Base-by-base conservation (phyloP, 768 basidiomycete species). In the Rhodotorula paludigena region DNA sequence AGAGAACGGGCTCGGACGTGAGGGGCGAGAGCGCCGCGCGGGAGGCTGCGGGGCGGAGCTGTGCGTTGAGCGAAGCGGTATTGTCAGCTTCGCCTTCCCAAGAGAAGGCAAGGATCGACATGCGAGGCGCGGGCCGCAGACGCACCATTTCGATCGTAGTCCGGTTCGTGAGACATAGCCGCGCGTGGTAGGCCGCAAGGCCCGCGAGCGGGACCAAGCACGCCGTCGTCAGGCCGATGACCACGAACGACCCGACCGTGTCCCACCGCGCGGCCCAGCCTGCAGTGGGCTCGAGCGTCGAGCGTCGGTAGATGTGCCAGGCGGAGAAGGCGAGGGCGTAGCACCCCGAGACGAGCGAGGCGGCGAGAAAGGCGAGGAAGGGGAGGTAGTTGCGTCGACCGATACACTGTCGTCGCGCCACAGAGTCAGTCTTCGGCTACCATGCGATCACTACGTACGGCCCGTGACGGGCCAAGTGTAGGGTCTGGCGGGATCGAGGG, bases 341-440 rank as follows among this genome's bases (percentile, higher is more conserved):
- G 36, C 56, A 3, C 28, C 45, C 44, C 52, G 32, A n/a, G 36
- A 76, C 20, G 36, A 91, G 89, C 18, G 86, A 84, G 42, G 85
- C 84, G 47, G 87, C 77, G n/a, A 99, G 82, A 72, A 93, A 85
- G 0, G 84, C 85, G 69, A 94, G 86, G 80, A 99, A 99, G n/a
- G 86, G 83, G 25, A 90, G 88, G 77, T 99, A 98, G 77, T 97
- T 98, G 52, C 92, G 86, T 47, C 90, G 85, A 12, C 96, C 96
- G 47, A 99, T 84, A 77, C 96, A 98, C 66, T 72, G 65, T 35
- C 23, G 6, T 42, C 28, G n/a, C 10, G 42, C 23, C 33, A n/a
- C 1, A 23, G 14, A 6, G 52, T 38, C 23, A 48, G 51, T n/a
- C 9, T 38, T 5, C 55, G 14, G 25, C 6, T 4, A 54, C 35